These are phyloP conservation scores for Lecanicillium sp. DNA, from an alignment of 2,329 filamentous ascomycete species.

Conservation along the genomic window DNA sequence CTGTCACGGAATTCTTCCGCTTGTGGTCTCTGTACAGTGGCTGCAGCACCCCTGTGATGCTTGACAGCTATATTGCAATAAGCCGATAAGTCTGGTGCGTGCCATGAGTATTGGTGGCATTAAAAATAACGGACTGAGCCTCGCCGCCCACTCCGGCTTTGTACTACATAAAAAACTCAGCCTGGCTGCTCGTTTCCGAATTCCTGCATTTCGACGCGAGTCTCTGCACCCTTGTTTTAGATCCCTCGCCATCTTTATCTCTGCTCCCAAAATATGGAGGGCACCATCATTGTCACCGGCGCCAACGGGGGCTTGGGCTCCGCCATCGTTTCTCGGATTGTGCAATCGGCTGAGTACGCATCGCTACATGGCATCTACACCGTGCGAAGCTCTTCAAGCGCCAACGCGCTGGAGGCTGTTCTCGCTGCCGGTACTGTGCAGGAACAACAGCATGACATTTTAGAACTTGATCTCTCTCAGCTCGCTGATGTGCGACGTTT, in stretches of 20 bases:
- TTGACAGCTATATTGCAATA: too few relatives aligned
- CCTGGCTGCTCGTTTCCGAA: neutral
- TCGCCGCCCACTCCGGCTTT: neutral
- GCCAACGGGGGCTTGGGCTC: slow-evolving; percentile 30
- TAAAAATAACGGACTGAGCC: neutral
- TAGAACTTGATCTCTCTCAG: slow-evolving; percentile 23
- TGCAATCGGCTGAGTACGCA: slow-evolving; percentile 20
- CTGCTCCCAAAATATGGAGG: slow-evolving; percentile 12
- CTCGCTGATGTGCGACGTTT: slow-evolving; percentile 18
- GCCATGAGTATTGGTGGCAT: neutral
- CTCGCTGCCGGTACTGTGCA: slow-evolving; percentile 14
- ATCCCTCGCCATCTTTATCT: slow-evolving; percentile 15
- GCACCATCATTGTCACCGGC: slow-evolving; percentile 28
- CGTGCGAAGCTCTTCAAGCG: slow-evolving; percentile 23
- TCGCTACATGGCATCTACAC: slow-evolving; percentile 26
- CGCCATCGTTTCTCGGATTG: slow-evolving; percentile 21
- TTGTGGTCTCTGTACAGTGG: too few relatives aligned
- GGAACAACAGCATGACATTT: slow-evolving; percentile 21
- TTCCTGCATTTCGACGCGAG: neutral
- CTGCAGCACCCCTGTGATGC: too few relatives aligned
- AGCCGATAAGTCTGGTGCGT: too few relatives aligned
- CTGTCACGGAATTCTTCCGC: too few relatives aligned
- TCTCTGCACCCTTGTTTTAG: slow-evolving; percentile 7
- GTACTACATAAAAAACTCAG: neutral
- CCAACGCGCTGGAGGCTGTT: slow-evolving; percentile 16